phyloP scores from a whole-genome alignment of 495 filamentous ascomycete species.

The Penicillium dipodomyicola region DNA sequence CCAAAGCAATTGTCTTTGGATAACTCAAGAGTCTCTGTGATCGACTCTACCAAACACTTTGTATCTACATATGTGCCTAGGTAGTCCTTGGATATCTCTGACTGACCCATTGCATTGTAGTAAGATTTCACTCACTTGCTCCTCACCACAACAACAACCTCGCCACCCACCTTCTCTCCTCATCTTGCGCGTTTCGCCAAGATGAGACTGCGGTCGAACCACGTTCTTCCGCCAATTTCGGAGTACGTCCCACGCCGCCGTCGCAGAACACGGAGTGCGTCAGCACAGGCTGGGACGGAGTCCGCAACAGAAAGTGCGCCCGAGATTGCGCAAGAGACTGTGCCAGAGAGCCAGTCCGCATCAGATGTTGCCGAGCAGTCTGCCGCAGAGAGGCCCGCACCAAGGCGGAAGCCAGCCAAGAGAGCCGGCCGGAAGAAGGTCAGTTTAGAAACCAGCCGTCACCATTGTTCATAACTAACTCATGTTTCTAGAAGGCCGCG shows the following conservation, averaged over 20 bases:
- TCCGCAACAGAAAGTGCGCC: neutral
- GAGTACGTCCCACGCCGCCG: constrained; percentile 16
- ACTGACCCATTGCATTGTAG: neutral
- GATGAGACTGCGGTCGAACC: constrained; percentile 12
- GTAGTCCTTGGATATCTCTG: neutral
- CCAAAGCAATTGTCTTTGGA: constrained; percentile 1
- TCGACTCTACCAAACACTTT: neutral
- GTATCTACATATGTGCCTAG: neutral
- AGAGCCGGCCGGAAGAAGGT: constrained; percentile 2
- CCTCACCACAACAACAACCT: neutral
- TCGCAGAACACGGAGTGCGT: constrained; percentile 22
- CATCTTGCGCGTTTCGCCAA: constrained; percentile 5
- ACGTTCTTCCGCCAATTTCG: neutral
- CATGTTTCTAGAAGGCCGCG: neutral
- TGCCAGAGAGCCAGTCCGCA: neutral
- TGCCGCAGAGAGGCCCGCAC: constrained; percentile 2
- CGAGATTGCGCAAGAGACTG: too few species aligned
- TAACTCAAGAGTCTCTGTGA: neutral
- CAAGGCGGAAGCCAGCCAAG: constrained; percentile 2
- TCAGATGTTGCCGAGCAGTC: constrained; percentile 8
- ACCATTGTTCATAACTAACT: neutral
- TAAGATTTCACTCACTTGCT: neutral
- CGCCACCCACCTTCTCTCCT: neutral
- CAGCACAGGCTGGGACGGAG: constrained; percentile 17
- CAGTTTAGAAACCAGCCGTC: neutral